Evolutionary conservation across 2,329 filamentous ascomycete genomes (phyloP), one percentile per base, ranked within the genome.

Genomic region (Pleoardoris graminearum): DNA sequence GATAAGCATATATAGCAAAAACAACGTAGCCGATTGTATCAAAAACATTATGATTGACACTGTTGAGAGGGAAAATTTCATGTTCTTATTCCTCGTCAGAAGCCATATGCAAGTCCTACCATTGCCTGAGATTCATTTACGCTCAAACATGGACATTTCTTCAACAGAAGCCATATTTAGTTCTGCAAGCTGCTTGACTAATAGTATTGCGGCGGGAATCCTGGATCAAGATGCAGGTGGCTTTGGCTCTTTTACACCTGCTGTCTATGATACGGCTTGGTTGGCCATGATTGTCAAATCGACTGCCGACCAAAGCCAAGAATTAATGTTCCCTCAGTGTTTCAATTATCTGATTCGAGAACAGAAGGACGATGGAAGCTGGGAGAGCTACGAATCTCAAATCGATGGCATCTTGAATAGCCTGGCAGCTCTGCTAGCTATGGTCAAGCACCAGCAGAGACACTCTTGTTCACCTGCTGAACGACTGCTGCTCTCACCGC

Each of bases 361-460:
- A 12, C 57, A 60, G 23, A 22, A 30, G n/a, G 19, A 35, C n/a
- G 23, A 27, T 32, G 55, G 52, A 14, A 42, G 60, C 14, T 75
- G 71, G 72, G 55, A 49, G 8, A 55, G 51, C 7, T 55, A 62
- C 33, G 41, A 36, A 0, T 57, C 63, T 21, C 61, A 69, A 17
- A 62, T 70, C 30, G 74, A 75, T 38, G 64, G 61, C 5, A 72
- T 75, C 27, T 55, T 73, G 7, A 70, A 71, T 57, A 74, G 69
- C 0, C 58, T 65, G 6, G 73, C 68, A 3, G 63, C 68, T 11
- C 50, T 75, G 11, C 49, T 75, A 4, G 51, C 70, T n/a, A 54
- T 72, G 8, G 62, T 43, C 12, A 47, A 19, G n/a, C 23, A 33
- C 2, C 22, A 63, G 35, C 50, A 58, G 30, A 57, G 68, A 48